Conservation (phyloP, 2,329 filamentous ascomycete genomes). For the Fulvia fulva region DNA sequence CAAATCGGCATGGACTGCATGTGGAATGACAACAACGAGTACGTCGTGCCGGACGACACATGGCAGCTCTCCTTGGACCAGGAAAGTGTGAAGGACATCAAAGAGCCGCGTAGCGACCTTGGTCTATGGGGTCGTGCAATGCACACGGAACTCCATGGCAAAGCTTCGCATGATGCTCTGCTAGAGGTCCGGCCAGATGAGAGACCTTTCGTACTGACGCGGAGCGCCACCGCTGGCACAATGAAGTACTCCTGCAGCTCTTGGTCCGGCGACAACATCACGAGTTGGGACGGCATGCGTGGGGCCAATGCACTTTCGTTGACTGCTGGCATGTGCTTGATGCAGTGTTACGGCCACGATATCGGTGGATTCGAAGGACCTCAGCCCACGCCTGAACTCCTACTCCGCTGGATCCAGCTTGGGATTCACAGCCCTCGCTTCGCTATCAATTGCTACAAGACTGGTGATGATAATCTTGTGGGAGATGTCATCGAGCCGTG, state of each 20-base stretch:
- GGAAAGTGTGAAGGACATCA: conserved; percentile 31
- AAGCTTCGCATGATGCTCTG: conserved; percentile 65
- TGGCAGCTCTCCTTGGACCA: conserved; percentile 60
- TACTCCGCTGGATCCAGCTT: conserved; percentile 70
- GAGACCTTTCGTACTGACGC: conserved; percentile 65
- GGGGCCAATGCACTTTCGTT: conserved; percentile 66
- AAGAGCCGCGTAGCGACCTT: conserved; percentile 45
- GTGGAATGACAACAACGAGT: conserved; percentile 80
- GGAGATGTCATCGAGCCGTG: conserved; percentile 74
- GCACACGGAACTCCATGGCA: conserved; percentile 68
- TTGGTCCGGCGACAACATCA: conserved; percentile 73
- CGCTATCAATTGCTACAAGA: conserved; percentile 77
- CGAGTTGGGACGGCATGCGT: conserved; percentile 69
- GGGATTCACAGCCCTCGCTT: conserved; percentile 67
- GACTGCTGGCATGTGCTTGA: conserved; percentile 63
- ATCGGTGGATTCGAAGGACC: conserved; percentile 73
- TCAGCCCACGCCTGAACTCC: conserved; percentile 65
- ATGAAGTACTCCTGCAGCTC: conserved; percentile 67
- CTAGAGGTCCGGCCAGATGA: conserved; percentile 55
- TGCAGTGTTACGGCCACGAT: conserved; percentile 64
- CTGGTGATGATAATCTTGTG: conserved; percentile 60
- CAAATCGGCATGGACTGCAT: conserved; percentile 65
- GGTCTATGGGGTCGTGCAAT: conserved; percentile 67
- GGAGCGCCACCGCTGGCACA: conserved; percentile 67
- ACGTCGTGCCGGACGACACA: conserved; percentile 61